Evolutionary conservation across 83 land plant genomes (phyloP).

Genomic region (Thuja plicata): DNA sequence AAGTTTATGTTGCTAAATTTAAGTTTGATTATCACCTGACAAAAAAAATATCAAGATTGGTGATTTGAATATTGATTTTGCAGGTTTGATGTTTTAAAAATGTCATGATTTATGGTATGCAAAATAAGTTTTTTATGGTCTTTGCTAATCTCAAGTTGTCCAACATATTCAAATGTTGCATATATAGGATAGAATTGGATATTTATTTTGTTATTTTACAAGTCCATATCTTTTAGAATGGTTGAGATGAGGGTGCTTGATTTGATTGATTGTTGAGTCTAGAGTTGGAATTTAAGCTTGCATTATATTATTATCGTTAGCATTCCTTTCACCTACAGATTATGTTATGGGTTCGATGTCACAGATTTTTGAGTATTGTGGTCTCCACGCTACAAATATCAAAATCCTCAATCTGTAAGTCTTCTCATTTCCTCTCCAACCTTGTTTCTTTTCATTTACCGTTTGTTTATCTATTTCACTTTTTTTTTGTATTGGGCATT

Average conservation of each 20-base stretch:
- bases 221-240: neutral
- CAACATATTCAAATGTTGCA: neutral
- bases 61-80: neutral
- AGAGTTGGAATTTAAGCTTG: neutral
- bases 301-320: no score
- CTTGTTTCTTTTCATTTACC: no score
- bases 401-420: no score
- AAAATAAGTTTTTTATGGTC: neutral
- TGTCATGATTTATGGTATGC: neutral
- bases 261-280: neutral
- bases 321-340: no score
- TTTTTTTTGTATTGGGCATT: no score
- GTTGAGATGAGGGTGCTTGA: neutral
- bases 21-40: neutral
- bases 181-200: neutral
- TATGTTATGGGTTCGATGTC: no score
- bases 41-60: neutral
- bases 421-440: no score
- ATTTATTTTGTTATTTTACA: neutral
- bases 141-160: neutral
- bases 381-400: no score
- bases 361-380: no score
- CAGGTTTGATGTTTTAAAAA: neutral
- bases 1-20: no score
- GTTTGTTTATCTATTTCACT: no score